phyloP scores from a whole-genome alignment of 345 rosid genomes.

The Excoecaria cochinchinensis region DNA sequence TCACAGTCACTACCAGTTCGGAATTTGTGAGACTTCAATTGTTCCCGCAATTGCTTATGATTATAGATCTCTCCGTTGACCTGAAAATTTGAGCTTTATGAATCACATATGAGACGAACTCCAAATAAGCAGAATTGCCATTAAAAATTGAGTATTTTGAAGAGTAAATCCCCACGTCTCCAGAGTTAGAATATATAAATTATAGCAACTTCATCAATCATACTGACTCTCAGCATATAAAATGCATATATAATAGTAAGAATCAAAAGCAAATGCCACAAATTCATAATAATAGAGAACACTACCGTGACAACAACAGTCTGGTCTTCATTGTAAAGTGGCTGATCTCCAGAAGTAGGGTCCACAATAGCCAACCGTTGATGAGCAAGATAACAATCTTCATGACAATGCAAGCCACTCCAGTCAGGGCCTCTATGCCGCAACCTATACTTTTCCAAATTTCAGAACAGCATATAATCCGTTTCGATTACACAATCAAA shows the following conservation, averaged over 20 bases:
- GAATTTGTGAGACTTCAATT: constrained; percentile 57
- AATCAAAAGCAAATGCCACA: background rate
- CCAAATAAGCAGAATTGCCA: background rate
- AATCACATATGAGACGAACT: constrained; percentile 5
- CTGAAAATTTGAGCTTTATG: constrained; percentile 31
- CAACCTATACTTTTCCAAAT: constrained; percentile 40
- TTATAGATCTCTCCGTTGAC: constrained; percentile 90
- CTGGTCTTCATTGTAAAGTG: constrained; percentile 75
- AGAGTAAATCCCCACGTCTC: background rate
- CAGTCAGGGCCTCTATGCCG: constrained; percentile 86
- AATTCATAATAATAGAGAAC: constrained; percentile 6
- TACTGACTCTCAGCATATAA: background rate
- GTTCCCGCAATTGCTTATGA: constrained; percentile 60
- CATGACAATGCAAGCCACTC: constrained; percentile 74
- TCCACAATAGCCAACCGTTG: constrained; percentile 79
- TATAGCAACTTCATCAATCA: background rate
- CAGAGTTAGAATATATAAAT: background rate
- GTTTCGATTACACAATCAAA: background rate
- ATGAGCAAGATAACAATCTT: constrained; percentile 70
- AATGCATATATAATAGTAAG: background rate
- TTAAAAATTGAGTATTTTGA: background rate
- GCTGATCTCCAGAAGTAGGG: constrained; percentile 88
- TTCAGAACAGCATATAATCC: background rate
- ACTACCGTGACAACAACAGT: constrained; percentile 67
- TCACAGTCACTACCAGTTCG: constrained; percentile 89